These are phyloP conservation scores for Pleurotus ostreatus DNA, from an alignment of 768 basidiomycete genomes.

Conservation along the genomic window DNA sequence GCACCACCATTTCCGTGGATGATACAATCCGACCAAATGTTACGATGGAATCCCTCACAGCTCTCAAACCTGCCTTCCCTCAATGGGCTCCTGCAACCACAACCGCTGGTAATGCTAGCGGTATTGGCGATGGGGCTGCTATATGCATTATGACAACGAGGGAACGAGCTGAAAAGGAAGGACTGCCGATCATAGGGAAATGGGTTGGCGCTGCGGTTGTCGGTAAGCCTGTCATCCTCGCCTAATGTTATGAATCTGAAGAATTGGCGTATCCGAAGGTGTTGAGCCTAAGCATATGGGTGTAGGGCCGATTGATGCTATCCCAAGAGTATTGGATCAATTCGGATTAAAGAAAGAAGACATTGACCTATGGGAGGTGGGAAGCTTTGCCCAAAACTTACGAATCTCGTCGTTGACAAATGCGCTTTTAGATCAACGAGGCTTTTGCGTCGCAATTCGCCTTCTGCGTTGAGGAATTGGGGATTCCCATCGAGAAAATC, in stretches of 20 bases:
- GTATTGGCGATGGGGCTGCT: conserved; percentile 91
- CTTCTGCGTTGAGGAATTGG: conserved; percentile 82
- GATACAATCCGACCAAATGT: conserved; percentile 89
- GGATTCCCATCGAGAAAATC: conserved; percentile 73
- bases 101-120: conserved; percentile 84
- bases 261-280: conserved; percentile 32
- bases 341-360: conserved; percentile 66
- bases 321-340: conserved; percentile 63
- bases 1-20: conserved; percentile 63
- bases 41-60: conserved; percentile 68
- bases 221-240: conserved; percentile 39
- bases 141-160: conserved; percentile 81
- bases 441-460: conserved; percentile 93
- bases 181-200: conserved; percentile 78
- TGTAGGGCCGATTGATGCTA: conserved; percentile 66
- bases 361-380: conserved; percentile 72
- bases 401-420: too few species aligned
- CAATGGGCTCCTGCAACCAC: conserved; percentile 69
- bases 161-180: conserved; percentile 68
- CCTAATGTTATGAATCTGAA: not conserved
- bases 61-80: conserved; percentile 85
- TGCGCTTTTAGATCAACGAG: conserved; percentile 64
- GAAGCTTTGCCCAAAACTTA: not conserved
- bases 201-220: conserved; percentile 76
- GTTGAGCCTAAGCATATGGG: conserved; percentile 81